Percentiles rank a stretch among this genome's conserved stretches.
These are phyloP conservation scores for Exserohilum rostratum DNA, from an alignment of 2,329 filamentous ascomycete genomes.

Conservation along the genomic window DNA sequence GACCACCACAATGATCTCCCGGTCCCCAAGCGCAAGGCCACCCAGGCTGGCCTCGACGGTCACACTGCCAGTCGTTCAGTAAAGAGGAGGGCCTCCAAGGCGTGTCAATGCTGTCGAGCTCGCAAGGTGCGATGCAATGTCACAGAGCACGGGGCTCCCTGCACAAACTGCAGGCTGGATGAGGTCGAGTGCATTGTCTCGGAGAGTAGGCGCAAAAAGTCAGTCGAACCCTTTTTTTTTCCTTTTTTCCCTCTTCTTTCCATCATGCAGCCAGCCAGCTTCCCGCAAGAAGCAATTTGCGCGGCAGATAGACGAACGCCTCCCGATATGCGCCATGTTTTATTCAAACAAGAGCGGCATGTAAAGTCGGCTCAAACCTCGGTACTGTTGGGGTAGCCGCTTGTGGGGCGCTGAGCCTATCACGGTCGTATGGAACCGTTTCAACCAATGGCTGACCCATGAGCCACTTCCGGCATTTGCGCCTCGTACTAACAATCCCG, in stretches of 20 bases:
- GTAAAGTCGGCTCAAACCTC: slow-evolving; percentile 19
- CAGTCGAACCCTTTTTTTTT: slow-evolving; percentile 52
- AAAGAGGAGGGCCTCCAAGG: slow-evolving; percentile 88
- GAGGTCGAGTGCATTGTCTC: slow-evolving; percentile 73
- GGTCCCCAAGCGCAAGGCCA: slow-evolving; percentile 63
- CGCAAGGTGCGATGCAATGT: slow-evolving; percentile 95
- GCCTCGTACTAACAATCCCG: slow-evolving; percentile 28
- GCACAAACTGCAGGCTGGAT: slow-evolving; percentile 84
- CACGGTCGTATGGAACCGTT: slow-evolving; percentile 15
- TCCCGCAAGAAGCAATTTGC: slow-evolving; percentile 20
- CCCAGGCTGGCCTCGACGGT: slow-evolving; percentile 61
- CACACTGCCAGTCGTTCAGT: slow-evolving; percentile 60
- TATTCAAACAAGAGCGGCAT: slow-evolving; percentile 34
- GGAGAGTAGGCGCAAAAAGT: slow-evolving; percentile 85
- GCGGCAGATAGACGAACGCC: slow-evolving; percentile 16
- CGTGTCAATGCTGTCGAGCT: slow-evolving; percentile 85
- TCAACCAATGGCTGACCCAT: slow-evolving; percentile 11
- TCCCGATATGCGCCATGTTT: slow-evolving; percentile 2
- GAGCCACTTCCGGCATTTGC: slow-evolving; percentile 1
- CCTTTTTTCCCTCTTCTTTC: no score
- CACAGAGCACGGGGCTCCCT: slow-evolving; percentile 81
- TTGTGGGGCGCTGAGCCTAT: slow-evolving; percentile 25
- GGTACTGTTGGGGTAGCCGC: slow-evolving; percentile 27
- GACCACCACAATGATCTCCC: slow-evolving; percentile 40
- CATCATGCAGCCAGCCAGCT: slow-evolving; percentile 33